Percentiles rank a stretch among this genome's conserved stretches.
phyloP scores from a whole-genome alignment of 2,329 filamentous ascomycete species.

The Aspergillus bombycis region DNA sequence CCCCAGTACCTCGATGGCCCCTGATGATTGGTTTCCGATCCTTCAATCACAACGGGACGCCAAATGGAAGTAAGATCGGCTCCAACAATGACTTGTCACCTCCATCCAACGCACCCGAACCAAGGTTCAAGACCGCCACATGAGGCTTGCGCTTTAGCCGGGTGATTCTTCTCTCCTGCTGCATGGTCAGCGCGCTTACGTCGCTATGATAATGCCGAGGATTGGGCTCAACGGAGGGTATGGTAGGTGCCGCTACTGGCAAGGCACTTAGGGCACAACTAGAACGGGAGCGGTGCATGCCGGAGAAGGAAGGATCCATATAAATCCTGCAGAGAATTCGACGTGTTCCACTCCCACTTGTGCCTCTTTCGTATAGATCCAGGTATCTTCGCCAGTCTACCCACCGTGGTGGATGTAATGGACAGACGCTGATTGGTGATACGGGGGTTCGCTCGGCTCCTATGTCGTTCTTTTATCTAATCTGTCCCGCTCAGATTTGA shows the following conservation, averaged over 20 bases:
- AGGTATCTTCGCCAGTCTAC: not conserved
- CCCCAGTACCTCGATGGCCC: not conserved
- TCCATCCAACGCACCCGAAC: constrained; percentile 4
- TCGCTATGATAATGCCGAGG: constrained; percentile 8
- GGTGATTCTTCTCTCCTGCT: constrained; percentile 1
- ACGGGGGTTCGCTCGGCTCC: not conserved
- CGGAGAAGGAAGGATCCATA: constrained; percentile 6
- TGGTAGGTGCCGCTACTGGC: not conserved
- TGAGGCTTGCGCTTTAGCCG: not conserved
- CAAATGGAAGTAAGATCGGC: constrained; percentile 4
- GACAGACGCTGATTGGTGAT: not conserved
- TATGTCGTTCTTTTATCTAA: not conserved
- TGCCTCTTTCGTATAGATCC: constrained; percentile 9
- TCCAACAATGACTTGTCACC: constrained; percentile 14
- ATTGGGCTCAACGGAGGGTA: constrained; percentile 6
- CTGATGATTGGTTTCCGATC: not conserved
- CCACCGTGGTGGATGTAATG: not conserved
- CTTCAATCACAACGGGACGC: constrained; percentile 3
- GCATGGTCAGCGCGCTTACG: constrained; percentile 8
- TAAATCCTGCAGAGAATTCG: constrained; percentile 11
- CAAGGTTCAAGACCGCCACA: constrained; percentile 1
- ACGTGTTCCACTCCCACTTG: constrained; percentile 19
- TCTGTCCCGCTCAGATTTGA: not conserved
- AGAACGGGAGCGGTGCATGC: not conserved
- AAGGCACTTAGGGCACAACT: not conserved